Base-by-base conservation (phyloP, 179 eudicot species). In the Pouteria campechiana region DNA sequence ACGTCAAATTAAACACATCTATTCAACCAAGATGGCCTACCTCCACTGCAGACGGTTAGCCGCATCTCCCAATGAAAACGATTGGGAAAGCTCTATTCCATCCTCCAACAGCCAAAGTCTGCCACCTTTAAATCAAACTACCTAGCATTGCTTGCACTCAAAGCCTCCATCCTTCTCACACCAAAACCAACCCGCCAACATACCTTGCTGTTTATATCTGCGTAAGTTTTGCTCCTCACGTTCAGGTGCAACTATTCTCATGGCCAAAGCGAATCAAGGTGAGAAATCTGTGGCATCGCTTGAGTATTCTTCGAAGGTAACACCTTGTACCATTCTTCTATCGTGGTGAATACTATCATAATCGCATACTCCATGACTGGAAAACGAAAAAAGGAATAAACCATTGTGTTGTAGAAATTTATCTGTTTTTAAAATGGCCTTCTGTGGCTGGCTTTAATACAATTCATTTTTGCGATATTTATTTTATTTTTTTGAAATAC, bases 71-170 rank as follows among this genome's bases (percentile, higher is more conserved):
- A 31, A 19, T 9, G 34, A 17, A 52, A 50, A 12, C 37, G 46
- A 36, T 42, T 7, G 31, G 63, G 85, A 81, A 65, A 74, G 79
- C 85, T 71, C 72, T 52, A 32, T 54, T 41, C 56, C 79, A 74
- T 66, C 82, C 58, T 61, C 73, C 17, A 42, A 32, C 50, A 30
- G 17, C 54, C 25, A 24, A 15, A 7, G 17, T 9, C 20, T 13
- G 19, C 14, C 15, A 25, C 20, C 33, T 44, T 39, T 27, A 61
- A 44, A 24, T 46, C 49, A 54, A 50, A 42, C 60, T 19, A 23
- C 32, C 28, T 24, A 25, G 23, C 41, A 34, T 43, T 54, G 25
- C 70, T 64, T 64, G 18, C 13, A 27, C 13, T 47, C 52, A 15
- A 64, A 64, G 58, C 25, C 55, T 39, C 9, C 34, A 22, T 19